Base-by-base conservation (phyloP, 345 rosid genomes). In the Citropsis articulata region DNA sequence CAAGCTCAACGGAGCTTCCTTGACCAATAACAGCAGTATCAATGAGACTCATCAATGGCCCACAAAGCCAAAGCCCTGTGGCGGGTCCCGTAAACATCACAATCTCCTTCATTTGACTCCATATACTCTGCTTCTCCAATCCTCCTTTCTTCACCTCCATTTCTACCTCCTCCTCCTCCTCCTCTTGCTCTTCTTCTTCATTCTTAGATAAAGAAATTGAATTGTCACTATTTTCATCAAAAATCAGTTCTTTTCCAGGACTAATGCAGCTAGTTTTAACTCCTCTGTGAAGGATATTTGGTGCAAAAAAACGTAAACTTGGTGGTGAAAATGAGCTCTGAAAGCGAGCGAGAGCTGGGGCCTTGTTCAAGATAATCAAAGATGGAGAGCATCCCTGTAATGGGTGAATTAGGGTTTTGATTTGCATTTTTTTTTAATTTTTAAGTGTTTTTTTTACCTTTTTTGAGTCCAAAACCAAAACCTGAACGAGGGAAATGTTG, bases 41-140 rank as follows among this genome's bases (percentile, higher is more conserved):
- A 72, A 92, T 93, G 68, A 95, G 93, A 87, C 98, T 95, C 98
- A 95, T 95, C 86, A 95, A 83, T 25, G 98, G 98, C 30, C 91
- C 96, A 82, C 98, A 95, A 2, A 93, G 80, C 98, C 98, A 93
- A 40, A 95, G 84, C 24, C 94, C 98, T 0, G 95, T 85, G 2
- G 99, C 99, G 0, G 99, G 99, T 67, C 94, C 99, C 0, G 97
- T 91, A 68, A 96, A 96, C 89, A 83, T 78, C 9, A 88, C 87
- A 70, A 96, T 96, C 89, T 94, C 94, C 83, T 88, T 91, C 84
- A 91, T 81, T 80, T 92, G 98, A n/a, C 84, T 82, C 97, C 91
- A 94, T 50, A 95, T 80, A 72, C 88, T 86, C 90, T 83, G 97
- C 83, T 83, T 79, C 83, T 80, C 90, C 76, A 92, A 84, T 7